Evolutionary conservation across 768 basidiomycete species (phyloP), one percentile per base, ranked within the genome.

Genomic region (Suillus variegatus): DNA sequence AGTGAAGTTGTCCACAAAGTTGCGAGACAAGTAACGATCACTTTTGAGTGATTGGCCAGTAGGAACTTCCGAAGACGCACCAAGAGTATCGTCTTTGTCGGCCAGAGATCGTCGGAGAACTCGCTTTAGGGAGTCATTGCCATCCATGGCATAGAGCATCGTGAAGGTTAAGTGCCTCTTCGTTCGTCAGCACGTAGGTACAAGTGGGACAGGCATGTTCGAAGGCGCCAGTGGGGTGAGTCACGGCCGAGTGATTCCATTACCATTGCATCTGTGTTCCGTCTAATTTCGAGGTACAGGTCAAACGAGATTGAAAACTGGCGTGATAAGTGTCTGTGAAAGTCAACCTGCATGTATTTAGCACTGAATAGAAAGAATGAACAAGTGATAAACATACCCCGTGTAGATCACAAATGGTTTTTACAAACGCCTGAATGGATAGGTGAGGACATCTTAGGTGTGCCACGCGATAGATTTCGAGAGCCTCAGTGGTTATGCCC

Each of bases 251-350:
- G n/a, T 2, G 60, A 67, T 2, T 43, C 32, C 6, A 58, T 35
- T 25, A 73, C 67, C 0, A 65, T 60, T 4, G 22, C 12, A 2
- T 74, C 66, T 16, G 72, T 64, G n/a, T 32, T 28, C 12, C 40
- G 43, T 1, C 63, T 68, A 13, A 78, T 64, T 16, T 71, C 66
- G 5, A 76, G 66, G 28, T 76, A 77, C 0, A 71, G 46, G 65
- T 78, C 74, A 43, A 66, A 74, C 0, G 69, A 63, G 16, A 71
- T 67, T 1, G 71, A 66, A 47, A 78, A 73, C 57, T 77, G 74
- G 5, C 57, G 7, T 4, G 55, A 58, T 13, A 72, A 43, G 40
- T 63, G 64, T 4, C 36, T 20, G 9, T 66, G 64, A 25, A 60
- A 70, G 3, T 65, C 41, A 32, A 65, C 35, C 65, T 41, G 25